phyloP scores from a whole-genome alignment of 768 basidiomycete species.

The Tricholoma sp. region DNA sequence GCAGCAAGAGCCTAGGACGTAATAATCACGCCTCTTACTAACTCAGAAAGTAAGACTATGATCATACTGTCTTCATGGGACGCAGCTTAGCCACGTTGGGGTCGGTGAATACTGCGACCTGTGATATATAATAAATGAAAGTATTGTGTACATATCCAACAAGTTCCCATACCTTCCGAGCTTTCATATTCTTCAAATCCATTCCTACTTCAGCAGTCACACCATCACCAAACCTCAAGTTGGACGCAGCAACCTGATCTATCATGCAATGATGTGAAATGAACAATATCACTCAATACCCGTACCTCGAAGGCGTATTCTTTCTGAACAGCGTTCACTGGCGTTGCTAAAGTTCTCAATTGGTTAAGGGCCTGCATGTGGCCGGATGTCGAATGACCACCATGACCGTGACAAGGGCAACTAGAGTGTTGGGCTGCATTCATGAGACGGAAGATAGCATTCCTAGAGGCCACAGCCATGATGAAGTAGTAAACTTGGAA shows the following conservation, averaged over 20 bases:
- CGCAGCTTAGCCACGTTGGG: conserved; percentile 74
- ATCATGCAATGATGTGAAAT: not conserved
- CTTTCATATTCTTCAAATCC: conserved; percentile 92
- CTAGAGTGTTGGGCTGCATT: conserved; percentile 65
- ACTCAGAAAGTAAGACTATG: not conserved
- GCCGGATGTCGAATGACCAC: conserved; percentile 32
- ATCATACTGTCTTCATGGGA: conserved; percentile 75
- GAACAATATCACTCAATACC: not conserved
- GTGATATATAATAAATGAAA: not conserved
- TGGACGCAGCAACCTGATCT: conserved; percentile 74
- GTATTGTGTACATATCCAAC: conserved; percentile 1
- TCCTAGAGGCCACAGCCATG: conserved; percentile 54
- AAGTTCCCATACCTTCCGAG: conserved; percentile 56
- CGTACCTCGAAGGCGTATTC: conserved; percentile 90
- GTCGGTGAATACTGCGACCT: conserved; percentile 96
- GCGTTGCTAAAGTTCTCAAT: conserved; percentile 72
- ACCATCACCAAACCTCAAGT: conserved; percentile 85
- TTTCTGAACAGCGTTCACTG: conserved; percentile 65
- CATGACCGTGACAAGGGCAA: conserved; percentile 77
- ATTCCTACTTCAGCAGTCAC: conserved; percentile 89
- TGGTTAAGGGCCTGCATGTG: conserved; percentile 51
- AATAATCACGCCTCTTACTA: not conserved
- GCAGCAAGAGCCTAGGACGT: conserved; percentile 62
- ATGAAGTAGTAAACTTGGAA: conserved; percentile 2
- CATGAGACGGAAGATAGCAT: conserved; percentile 67